These are phyloP conservation scores for Rubia peregrina DNA, from an alignment of 305 asterid species.

Conservation along the genomic window DNA sequence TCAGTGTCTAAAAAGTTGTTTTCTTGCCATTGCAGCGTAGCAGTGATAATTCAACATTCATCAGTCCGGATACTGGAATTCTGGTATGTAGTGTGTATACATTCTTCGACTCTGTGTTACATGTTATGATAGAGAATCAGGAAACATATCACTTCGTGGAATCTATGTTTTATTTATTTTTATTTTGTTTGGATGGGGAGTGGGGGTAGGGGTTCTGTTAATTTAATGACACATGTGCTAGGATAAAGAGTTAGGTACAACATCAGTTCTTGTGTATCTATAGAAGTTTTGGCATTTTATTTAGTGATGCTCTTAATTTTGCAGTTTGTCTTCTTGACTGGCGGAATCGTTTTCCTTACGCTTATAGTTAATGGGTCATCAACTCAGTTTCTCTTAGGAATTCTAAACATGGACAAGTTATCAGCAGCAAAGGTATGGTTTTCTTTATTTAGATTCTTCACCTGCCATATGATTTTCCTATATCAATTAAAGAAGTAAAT, in stretches of 20 bases:
- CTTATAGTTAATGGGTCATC: constrained; percentile 95
- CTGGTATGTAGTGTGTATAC: constrained; percentile 50
- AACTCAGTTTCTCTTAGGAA: constrained; percentile 67
- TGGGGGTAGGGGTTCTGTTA: neutral
- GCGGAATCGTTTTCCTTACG: constrained; percentile 92
- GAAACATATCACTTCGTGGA: neutral
- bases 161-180: neutral
- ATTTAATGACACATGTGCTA: neutral
- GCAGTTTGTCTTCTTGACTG: constrained; percentile 99
- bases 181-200: too few relatives aligned
- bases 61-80: constrained; percentile 80
- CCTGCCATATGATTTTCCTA: neutral
- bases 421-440: constrained; percentile 72
- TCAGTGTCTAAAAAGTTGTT: constrained; percentile 15
- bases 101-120: constrained; percentile 2
- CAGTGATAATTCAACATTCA: constrained; percentile 52
- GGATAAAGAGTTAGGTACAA: neutral
- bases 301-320: constrained; percentile 23
- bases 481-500: neutral
- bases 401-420: constrained; percentile 68
- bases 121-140: neutral
- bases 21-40: constrained; percentile 57
- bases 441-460: neutral
- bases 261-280: neutral
- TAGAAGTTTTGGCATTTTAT: constrained; percentile 1